These are phyloP conservation scores for Ambrosiella cleistominuta DNA, from an alignment of 2,329 filamentous ascomycete species.

Conservation along the genomic window DNA sequence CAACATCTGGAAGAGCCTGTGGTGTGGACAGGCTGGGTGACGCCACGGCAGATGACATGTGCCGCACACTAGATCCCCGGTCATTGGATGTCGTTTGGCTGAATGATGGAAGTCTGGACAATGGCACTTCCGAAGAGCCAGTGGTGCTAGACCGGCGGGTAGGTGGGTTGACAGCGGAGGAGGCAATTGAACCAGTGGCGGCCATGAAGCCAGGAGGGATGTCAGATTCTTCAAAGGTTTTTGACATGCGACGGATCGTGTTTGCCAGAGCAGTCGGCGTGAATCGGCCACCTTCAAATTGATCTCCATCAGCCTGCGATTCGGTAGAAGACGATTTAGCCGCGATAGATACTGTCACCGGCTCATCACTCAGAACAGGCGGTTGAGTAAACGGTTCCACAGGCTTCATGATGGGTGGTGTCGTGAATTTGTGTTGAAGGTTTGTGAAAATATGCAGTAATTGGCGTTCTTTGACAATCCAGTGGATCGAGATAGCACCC, in stretches of 20 bases:
- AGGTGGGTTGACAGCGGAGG: conserved; percentile 19
- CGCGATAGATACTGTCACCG: background rate
- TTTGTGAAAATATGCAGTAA: background rate
- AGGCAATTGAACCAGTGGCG: conserved; percentile 29
- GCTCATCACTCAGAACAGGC: background rate
- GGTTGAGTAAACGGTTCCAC: background rate
- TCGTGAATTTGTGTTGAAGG: background rate
- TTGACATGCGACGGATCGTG: conserved; percentile 19
- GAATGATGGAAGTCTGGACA: conserved; percentile 5
- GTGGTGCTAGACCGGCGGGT: conserved; percentile 12
- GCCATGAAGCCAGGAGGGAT: conserved; percentile 31
- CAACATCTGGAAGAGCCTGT: conserved; percentile 5
- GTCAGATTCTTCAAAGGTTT: conserved; percentile 28
- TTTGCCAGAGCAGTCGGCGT: background rate
- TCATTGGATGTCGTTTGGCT: conserved; percentile 5
- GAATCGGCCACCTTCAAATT: background rate
- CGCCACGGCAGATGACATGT: conserved; percentile 3
- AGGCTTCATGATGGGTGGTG: background rate
- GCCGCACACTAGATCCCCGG: background rate
- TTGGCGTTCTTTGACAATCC: too few species aligned
- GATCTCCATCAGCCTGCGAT: background rate
- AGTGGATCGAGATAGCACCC: too few species aligned
- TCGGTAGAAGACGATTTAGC: background rate
- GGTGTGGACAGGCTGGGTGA: background rate
- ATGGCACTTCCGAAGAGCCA: background rate